Base-by-base conservation (phyloP, 768 basidiomycete species). In the Clavulina sp. region DNA sequence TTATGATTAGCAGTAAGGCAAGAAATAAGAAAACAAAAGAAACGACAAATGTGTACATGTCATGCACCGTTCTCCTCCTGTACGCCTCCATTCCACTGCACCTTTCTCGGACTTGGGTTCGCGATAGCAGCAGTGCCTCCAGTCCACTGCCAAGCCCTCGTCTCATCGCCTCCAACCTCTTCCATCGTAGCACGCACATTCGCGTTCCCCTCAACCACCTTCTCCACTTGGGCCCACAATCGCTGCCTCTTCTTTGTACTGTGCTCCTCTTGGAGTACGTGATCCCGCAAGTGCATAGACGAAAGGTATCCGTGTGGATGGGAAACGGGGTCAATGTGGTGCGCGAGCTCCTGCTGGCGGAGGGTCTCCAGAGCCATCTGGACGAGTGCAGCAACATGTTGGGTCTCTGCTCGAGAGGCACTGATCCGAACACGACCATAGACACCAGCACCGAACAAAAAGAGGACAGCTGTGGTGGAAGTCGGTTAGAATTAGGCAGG, bases 141-240 rank as follows among this genome's bases (percentile, higher is more conserved):
- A 29, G 87, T 76, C 89, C 89, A 93, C 52, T 81, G 69, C 89
- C 89, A 93, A 52, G 88, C 88, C 57, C 85, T 76, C 66, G 80
- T 72, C 66, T 88, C 86, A 64, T 92, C 87, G 7, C 89, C 81
- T 54, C 71, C 72, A 44, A 84, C 74, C 64, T 93, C 89, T 64
- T 84, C 84, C 49, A 87, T 68, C 62, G 82, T 84, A 29, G 77
- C 79, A 55, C 85, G 75, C 40, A 95, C 84, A 64, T 95, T 95
- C 29, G 85, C 76, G 67, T 95, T 95, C 51, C 79, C 76, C 65
- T 92, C 89, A 3, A 95, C 88, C 48, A 89, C 69, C 50, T 72
- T 74, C 63, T 87, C 85, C 47, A 95, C 89, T 57, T 74, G 72
- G 53, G 77, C 71, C 91, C 91, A 95, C 41, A 95, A 59, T 44